Evolutionary conservation across 75 land plant genomes (phyloP), one percentile per base, ranked within the genome.

Genomic region (Chamaecyparis obtusa): DNA sequence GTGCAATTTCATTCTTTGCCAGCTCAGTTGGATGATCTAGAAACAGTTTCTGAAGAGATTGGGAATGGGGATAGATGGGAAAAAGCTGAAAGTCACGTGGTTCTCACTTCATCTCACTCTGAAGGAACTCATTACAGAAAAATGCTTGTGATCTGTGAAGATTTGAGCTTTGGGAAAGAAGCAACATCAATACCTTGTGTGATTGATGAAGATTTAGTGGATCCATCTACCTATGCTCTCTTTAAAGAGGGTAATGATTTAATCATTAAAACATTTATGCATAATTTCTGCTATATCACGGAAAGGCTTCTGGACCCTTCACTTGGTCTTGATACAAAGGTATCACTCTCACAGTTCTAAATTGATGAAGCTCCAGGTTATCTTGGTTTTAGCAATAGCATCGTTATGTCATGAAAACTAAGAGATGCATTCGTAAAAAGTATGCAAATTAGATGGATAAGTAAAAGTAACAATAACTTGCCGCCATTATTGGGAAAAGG

Each of bases 131-230:
- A 83, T 54, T 2, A 19, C 21, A 67, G 75, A 39, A 91, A 87
- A 85, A n/a, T 64, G 30, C 82, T 90, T 43, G 82, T 95, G 35
- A 85, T 95, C 76, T 96, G 95, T 86, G 94, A 94, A 64, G 99
- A 98, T 92, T 86, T 96, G 82, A 98, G 99, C 86, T 95, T 91
- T 88, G 99, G 99, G 83, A 85, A 87, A 86, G 99, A 98, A 93
- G 55, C 89, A 86, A 86, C 93, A 80, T 95, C 97, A 9, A 89
- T 98, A 55, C 89, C 93, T 44, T 98, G 99, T 91, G 94, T 98
- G 72, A 85, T 93, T 15, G 99, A 98, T 90, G 91, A 90, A 64
- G 89, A 92, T 75, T 76, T 88, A 44, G 85, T 89, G 83, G 91
- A 92, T 89, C 92, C 92, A 19, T 87, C 91, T 57, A 85, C 90